Conservation (phyloP, 1,284 basidiomycete genomes). For the Malassezia furfur region DNA sequence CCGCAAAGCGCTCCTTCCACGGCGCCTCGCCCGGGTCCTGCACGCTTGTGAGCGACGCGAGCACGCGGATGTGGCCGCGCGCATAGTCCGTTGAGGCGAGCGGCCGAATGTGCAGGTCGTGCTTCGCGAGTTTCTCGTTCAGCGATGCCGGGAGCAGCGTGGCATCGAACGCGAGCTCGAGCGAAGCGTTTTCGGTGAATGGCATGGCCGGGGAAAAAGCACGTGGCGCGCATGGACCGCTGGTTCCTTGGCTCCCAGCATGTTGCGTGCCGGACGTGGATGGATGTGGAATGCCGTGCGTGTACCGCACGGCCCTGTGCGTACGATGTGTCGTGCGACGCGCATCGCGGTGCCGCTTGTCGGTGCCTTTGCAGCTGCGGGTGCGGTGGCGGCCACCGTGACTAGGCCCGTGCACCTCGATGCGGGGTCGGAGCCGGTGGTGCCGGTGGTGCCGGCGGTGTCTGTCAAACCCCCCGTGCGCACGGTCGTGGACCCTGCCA, state of each 20-base stretch:
- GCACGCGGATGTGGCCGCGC: slow-evolving; percentile 72
- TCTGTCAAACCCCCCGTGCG: neutral
- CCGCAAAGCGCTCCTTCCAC: slow-evolving; percentile 33
- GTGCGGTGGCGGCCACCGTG: neutral
- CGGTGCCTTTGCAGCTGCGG: neutral
- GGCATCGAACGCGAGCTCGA: slow-evolving; percentile 66
- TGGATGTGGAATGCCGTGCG: neutral
- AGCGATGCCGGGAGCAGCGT: slow-evolving; percentile 60
- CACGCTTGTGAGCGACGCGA: slow-evolving; percentile 67
- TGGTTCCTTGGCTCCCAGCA: too few species aligned
- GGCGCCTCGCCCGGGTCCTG: slow-evolving; percentile 65
- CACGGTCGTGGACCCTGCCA: slow-evolving; percentile 5
- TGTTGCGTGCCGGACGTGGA: too few species aligned
- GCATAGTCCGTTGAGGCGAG: slow-evolving; percentile 73
- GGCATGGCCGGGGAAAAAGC: slow-evolving; percentile 21
- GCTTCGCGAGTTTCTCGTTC: slow-evolving; percentile 55
- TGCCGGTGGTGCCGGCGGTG: too few species aligned
- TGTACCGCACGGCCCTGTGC: too few species aligned
- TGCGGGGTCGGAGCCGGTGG: neutral
- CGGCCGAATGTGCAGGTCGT: slow-evolving; percentile 64
- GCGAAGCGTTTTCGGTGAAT: slow-evolving; percentile 61
- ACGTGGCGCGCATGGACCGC: neutral
- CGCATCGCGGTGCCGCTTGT: too few species aligned
- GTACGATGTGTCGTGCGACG: too few species aligned
- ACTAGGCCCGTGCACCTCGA: neutral